These are phyloP conservation scores for Diaporthe amygdali DNA, from an alignment of 2,329 filamentous ascomycete species.

Conservation along the genomic window DNA sequence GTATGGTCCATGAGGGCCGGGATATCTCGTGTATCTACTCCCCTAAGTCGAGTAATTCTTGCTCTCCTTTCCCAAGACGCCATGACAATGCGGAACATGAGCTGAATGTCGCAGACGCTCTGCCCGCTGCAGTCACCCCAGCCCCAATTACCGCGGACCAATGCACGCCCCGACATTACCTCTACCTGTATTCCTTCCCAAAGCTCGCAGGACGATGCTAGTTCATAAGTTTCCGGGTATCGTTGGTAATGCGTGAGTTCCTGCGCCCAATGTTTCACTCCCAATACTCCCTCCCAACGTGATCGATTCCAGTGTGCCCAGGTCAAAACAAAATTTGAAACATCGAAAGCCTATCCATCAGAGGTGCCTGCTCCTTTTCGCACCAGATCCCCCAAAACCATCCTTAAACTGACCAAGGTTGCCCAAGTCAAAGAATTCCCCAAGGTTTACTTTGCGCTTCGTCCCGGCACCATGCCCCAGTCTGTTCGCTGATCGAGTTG, in stretches of 20 bases:
- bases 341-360: slow-evolving; percentile 30
- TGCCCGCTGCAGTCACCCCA: neutral
- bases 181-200: slow-evolving; percentile 21
- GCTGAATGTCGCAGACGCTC: neutral
- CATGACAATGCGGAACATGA: slow-evolving; percentile 13
- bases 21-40: neutral
- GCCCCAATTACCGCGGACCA: neutral
- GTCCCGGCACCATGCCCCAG: slow-evolving; percentile 70
- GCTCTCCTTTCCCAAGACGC: neutral
- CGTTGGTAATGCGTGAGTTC: slow-evolving; percentile 15
- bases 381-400: slow-evolving; percentile 49
- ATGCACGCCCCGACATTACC: slow-evolving; percentile 17
- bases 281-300: slow-evolving; percentile 9
- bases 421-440: slow-evolving; percentile 76
- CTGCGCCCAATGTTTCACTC: slow-evolving; percentile 8
- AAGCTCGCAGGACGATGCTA: slow-evolving; percentile 18
- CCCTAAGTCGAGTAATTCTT: neutral
- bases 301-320: neutral
- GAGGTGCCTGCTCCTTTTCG: slow-evolving; percentile 57
- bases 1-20: neutral
- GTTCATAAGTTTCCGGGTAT: slow-evolving; percentile 21
- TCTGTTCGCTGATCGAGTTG: slow-evolving; percentile 38
- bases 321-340: neutral
- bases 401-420: slow-evolving; percentile 69
- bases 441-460: slow-evolving; percentile 75